These are phyloP conservation scores for Auxenochlorella pyrenoidosa DNA, from an alignment of 139 green algal genomes.

Conservation along the genomic window DNA sequence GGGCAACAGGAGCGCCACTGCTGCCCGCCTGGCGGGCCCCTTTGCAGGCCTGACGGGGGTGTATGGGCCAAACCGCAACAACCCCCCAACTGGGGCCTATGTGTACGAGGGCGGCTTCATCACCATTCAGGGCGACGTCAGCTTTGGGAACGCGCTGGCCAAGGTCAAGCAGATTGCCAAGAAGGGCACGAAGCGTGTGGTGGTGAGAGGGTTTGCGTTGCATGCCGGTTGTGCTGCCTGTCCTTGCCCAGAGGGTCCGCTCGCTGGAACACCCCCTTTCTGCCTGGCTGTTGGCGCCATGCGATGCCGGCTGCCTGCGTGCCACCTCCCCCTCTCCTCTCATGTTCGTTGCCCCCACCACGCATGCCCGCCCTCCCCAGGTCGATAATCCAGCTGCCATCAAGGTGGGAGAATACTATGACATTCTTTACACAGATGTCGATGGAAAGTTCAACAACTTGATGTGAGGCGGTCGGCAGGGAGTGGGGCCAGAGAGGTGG, in stretches of 20 bases:
- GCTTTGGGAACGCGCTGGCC: not conserved
- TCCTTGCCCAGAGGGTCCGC: no score
- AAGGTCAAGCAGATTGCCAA: not conserved
- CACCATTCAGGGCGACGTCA: not conserved
- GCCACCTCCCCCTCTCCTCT: no score
- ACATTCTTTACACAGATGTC: not conserved
- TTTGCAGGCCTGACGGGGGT: not conserved
- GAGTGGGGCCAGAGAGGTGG: no score
- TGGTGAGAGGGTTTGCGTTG: no score
- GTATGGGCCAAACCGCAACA: not conserved
- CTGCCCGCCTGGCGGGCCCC: not conserved
- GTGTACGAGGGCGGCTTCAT: not conserved
- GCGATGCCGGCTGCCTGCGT: no score
- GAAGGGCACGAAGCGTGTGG: not conserved
- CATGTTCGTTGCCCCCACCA: no score
- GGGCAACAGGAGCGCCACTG: not conserved
- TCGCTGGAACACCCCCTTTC: no score
- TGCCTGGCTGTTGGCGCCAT: no score
- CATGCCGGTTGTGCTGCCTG: no score
- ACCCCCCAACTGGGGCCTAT: not conserved
- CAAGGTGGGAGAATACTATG: not conserved
- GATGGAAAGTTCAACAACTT: no score
- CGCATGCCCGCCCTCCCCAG: not conserved
- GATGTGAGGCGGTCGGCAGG: no score
- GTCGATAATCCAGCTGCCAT: not conserved